Evolutionary conservation across 305 asterid genomes (phyloP), one percentile per base, ranked within the genome.

Genomic region (Coffea humblotiana): DNA sequence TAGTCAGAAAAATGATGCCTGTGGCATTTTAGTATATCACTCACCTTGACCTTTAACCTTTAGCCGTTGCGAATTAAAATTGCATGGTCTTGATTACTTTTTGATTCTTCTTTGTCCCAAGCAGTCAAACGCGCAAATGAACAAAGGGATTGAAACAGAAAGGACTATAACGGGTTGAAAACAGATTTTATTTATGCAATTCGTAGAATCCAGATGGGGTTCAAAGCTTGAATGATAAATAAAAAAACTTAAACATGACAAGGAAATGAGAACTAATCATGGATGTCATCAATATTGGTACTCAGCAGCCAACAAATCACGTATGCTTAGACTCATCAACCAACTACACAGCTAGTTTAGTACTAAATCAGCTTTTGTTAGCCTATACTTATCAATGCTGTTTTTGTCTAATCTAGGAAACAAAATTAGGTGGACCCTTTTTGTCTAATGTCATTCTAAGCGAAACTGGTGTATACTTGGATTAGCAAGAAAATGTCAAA

Each of bases 391-490:
- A 48, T n/a, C 66, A 40, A 45, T 80, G 35, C 29, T 27, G 49
- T 27, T 58, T 60, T 67, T 6, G 12, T 70, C 67, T 19, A 27
- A 43, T 54, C 0, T 40, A 40, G 23, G 65, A 37, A 60, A 35
- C n/a, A 69, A 68, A 66, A 43, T 54, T n/a, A 35, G 58, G 80
- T 51, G 85, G 77, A 74, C 78, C 65, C 16, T 58, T 54, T 25
- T 52, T 14, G 10, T 60, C 75, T 49, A n/a, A n/a, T n/a, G n/a
- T n/a, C n/a, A 5, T 40, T 40, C 43, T 40, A 4, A 40, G 43
- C 43, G 43, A 40, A 40, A 40, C 2, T 40, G 43, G 43, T 40
- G 43, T 40, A 40, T 40, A n/a, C 12, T 11, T 21, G 52, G 49
- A 40, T 47, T 76, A 61, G 49, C 32, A 32, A 32, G 32, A 32